Conservation (phyloP, 2,329 filamentous ascomycete genomes). For the Cladorrhinum sp. region DNA sequence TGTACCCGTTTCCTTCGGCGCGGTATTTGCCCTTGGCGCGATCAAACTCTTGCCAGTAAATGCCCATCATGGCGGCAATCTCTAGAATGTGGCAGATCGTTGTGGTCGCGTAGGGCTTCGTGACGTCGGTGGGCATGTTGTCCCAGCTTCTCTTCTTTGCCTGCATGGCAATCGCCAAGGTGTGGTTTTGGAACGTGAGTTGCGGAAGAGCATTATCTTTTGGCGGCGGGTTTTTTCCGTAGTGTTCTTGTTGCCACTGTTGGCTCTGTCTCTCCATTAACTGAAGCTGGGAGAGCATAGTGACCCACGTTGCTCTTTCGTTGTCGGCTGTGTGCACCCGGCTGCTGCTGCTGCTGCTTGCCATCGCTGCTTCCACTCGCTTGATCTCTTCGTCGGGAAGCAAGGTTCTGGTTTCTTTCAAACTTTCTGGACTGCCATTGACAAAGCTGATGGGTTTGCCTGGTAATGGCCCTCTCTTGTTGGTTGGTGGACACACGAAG, state of each 20-base stretch:
- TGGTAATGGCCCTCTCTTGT: slow-evolving; percentile 35
- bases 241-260: slow-evolving; percentile 42
- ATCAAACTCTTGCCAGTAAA: slow-evolving; percentile 60
- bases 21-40: slow-evolving; percentile 48
- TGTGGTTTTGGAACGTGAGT: slow-evolving; percentile 33
- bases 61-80: slow-evolving; percentile 51
- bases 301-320: slow-evolving; percentile 54
- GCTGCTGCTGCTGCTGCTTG: slow-evolving; percentile 19
- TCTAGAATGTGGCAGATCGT: slow-evolving; percentile 56
- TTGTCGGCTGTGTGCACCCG: slow-evolving; percentile 54
- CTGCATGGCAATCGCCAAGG: slow-evolving; percentile 45
- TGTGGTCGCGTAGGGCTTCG: slow-evolving; percentile 51
- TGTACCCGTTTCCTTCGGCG: slow-evolving; percentile 55
- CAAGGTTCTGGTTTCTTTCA: slow-evolving; percentile 34
- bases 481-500: slow-evolving; percentile 45
- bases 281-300: slow-evolving; percentile 49
- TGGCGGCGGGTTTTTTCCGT: slow-evolving; percentile 24
- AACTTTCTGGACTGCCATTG: slow-evolving; percentile 38
- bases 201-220: slow-evolving; percentile 12
- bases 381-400: slow-evolving; percentile 29
- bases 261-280: slow-evolving; percentile 47
- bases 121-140: slow-evolving; percentile 47
- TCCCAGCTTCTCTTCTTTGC: slow-evolving; percentile 48
- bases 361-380: slow-evolving; percentile 13
- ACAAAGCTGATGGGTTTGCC: slow-evolving; percentile 35